Percentiles rank a stretch among this genome's conserved stretches.
These are phyloP conservation scores for Penicillium sp. DNA, from an alignment of 2,329 filamentous ascomycete species.

Conservation along the genomic window DNA sequence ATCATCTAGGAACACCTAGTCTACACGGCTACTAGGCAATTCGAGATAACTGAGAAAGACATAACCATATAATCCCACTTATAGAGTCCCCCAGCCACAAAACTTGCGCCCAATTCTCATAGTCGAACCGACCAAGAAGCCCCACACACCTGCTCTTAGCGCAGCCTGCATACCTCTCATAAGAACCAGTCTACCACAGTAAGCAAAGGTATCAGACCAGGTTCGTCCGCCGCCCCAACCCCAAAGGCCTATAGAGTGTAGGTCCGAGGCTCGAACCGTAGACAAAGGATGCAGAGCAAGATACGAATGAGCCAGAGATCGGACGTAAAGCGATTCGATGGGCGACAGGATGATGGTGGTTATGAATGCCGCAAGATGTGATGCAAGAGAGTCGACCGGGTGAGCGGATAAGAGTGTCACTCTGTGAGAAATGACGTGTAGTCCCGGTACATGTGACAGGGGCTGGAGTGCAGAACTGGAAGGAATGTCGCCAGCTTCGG, in stretches of 20 bases:
- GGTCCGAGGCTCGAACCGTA: constrained; percentile 25
- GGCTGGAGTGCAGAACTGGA: constrained; percentile 9
- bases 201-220: constrained; percentile 31
- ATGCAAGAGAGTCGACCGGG: constrained; percentile 44
- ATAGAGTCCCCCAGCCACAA: constrained; percentile 42
- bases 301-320: constrained; percentile 41
- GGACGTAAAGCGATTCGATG: constrained; percentile 42
- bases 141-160: constrained; percentile 40
- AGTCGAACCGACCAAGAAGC: constrained; percentile 37
- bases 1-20: background rate
- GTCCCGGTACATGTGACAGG: constrained; percentile 18
- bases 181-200: constrained; percentile 38
- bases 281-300: constrained; percentile 31
- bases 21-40: background rate
- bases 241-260: constrained; percentile 36
- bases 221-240: constrained; percentile 40
- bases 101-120: constrained; percentile 41
- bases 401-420: constrained; percentile 46
- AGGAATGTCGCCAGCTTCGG: constrained; percentile 10
- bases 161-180: constrained; percentile 40
- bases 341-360: constrained; percentile 42
- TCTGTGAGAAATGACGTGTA: constrained; percentile 31
- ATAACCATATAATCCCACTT: background rate
- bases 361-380: constrained; percentile 40
- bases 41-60: background rate